phyloP scores from a whole-genome alignment of 2,329 filamentous ascomycete species.

The Cladophialophora immunda region DNA sequence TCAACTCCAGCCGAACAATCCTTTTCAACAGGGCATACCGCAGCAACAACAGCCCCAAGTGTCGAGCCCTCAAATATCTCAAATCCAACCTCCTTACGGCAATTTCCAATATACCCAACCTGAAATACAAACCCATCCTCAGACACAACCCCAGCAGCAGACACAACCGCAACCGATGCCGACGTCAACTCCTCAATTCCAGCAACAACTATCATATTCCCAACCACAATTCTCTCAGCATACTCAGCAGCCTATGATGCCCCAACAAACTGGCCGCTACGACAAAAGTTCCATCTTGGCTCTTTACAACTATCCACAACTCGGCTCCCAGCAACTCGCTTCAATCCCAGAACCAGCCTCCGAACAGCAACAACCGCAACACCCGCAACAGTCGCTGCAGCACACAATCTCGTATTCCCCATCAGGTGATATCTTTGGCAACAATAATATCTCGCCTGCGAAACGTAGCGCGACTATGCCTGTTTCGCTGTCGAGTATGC shows the following conservation, averaged over 20 bases:
- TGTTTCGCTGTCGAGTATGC: constrained; percentile 39
- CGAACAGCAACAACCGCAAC: constrained; percentile 38
- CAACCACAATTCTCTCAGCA: constrained; percentile 35
- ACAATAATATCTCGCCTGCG: constrained; percentile 40
- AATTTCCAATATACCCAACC: constrained; percentile 38
- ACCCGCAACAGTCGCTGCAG: constrained; percentile 24
- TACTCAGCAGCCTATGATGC: constrained; percentile 41
- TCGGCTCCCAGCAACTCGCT: constrained; percentile 42
- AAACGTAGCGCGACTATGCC: constrained; percentile 47
- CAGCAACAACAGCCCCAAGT: constrained; percentile 36
- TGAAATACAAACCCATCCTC: constrained; percentile 26
- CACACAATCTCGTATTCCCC: constrained; percentile 39
- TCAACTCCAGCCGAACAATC: constrained; percentile 35
- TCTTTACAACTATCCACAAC: constrained; percentile 54
- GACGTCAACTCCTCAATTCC: constrained; percentile 23
- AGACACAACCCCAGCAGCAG: constrained; percentile 26
- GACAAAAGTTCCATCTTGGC: constrained; percentile 58
- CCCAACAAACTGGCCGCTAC: constrained; percentile 54
- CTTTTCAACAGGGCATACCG: constrained; percentile 25
- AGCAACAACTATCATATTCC: constrained; percentile 26
- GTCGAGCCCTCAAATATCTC: constrained; percentile 3
- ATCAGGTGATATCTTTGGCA: constrained; percentile 26
- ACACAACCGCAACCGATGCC: constrained; percentile 20
- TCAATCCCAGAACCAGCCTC: constrained; percentile 43
- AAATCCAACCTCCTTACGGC: constrained; percentile 23